Evolutionary conservation across 116 monocot species (phyloP).

Genomic region (Phalaenopsis hybrid): DNA sequence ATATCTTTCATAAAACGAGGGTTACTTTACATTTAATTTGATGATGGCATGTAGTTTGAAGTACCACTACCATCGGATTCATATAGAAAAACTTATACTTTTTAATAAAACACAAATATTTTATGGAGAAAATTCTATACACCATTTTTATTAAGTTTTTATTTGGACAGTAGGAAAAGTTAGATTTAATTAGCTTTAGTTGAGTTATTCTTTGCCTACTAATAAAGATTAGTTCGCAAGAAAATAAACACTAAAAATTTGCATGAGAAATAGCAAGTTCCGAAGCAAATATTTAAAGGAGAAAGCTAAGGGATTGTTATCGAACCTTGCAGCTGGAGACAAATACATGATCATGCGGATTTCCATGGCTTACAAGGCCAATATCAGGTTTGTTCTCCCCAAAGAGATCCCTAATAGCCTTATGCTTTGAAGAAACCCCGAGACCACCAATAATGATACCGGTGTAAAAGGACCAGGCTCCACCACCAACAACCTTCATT

Average conservation of each 20-base stretch:
- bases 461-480: constrained; percentile 23
- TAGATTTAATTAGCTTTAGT: too few species aligned
- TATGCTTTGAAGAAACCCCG: constrained; percentile 10
- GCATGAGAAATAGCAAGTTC: too few species aligned
- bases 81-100: too few species aligned
- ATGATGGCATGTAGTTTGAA: neutral
- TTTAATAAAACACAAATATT: too few species aligned
- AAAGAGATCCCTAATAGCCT: constrained; percentile 26
- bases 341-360: constrained; percentile 14
- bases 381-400: constrained; percentile 35
- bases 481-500: constrained; percentile 16
- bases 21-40: neutral
- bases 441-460: constrained; percentile 19
- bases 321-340: constrained; percentile 35
- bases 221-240: too few species aligned
- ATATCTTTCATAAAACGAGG: neutral
- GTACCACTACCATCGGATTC: too few species aligned
- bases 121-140: too few species aligned
- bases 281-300: neutral
- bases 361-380: constrained; percentile 15
- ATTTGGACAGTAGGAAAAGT: too few species aligned
- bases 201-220: too few species aligned
- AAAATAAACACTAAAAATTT: too few species aligned
- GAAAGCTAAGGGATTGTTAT: neutral
- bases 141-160: too few species aligned